Base-by-base conservation (phyloP, 352 stramenopile species). In the Pythium oligandrum region DNA sequence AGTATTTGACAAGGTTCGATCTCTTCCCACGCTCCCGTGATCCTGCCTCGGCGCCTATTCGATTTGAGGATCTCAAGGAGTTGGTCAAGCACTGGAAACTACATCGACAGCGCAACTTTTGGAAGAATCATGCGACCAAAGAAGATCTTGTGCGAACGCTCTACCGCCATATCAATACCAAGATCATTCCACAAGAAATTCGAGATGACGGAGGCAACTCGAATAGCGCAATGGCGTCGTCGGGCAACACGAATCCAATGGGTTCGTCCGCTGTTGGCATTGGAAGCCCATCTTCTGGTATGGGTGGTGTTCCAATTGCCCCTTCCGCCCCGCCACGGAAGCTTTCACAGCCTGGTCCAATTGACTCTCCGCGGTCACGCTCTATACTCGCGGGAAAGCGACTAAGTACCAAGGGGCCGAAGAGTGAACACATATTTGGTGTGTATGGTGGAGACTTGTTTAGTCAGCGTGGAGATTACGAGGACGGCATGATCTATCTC, bases 61-160 rank as follows among this genome's bases (percentile, higher is more conserved):
- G 83, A 11, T 90, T 90, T n/a, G 86, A 96, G 58, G 85, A 96
- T 57, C 68, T 96, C n/a, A 95, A 95, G 56, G 88, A 96, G 52
- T 66, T 96, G 8, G 83, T 91, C 1, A 90, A 94, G 44, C 78
- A 93, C 59, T 96, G 85, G 83, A 96, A 96, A 53, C 65, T 96
- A 4, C 85, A 96, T 47, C 82, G 88, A 1, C 82, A 93, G 59
- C 81, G 85, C 35, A 90, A 93, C 48, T 96, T 96, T 54, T 96
- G 86, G 86, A 96, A 95, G 55, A 92, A 71, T 7, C 86, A 96
- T 67, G 83, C 78, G 35, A 89, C 80, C 35, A 95, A 94, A 55
- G 85, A 96, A 54, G 85, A 96, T 33, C 78, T 96, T 9, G 84
- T 94, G 38, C 76, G 68, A 5, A 93, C 82, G 10, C 59, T 95